Evolutionary conservation across 441 rosid genomes (phyloP).

Genomic region (Biscutella laevigata): DNA sequence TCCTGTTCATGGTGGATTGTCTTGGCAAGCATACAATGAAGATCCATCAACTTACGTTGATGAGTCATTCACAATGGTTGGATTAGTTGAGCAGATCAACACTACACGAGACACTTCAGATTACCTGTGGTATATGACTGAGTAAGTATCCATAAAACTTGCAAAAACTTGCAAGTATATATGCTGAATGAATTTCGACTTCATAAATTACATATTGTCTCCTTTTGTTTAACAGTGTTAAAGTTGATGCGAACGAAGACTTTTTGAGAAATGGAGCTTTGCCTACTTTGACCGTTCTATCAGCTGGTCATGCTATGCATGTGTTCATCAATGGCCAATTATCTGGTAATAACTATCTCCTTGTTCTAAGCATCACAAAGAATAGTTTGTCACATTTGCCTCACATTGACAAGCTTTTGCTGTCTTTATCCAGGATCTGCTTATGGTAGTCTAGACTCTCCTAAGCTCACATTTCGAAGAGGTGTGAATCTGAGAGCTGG

Average conservation of each 20-base stretch:
- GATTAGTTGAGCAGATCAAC: constrained; percentile 91
- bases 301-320: constrained; percentile 98
- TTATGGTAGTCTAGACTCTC: constrained; percentile 75
- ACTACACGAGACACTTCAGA: constrained; percentile 80
- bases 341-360: constrained; percentile 39
- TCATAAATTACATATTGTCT: too few relatives aligned
- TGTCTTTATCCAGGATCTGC: constrained; percentile 51
- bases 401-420: constrained; percentile 12
- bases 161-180: too few relatives aligned
- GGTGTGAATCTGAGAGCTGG: constrained; percentile 74
- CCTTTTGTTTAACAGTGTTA: too few relatives aligned
- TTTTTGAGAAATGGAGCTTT: constrained; percentile 59
- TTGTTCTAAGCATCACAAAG: not conserved
- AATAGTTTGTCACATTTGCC: not conserved
- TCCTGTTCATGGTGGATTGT: constrained; percentile 69
- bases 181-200: too few relatives aligned
- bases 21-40: constrained; percentile 88
- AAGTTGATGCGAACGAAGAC: constrained; percentile 48
- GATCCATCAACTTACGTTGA: constrained; percentile 52
- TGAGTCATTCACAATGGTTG: constrained; percentile 54
- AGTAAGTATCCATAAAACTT: constrained; percentile 45
- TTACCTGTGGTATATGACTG: constrained; percentile 94
- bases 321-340: constrained; percentile 77
- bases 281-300: constrained; percentile 62
- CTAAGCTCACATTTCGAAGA: constrained; percentile 60